Base-by-base conservation (phyloP, 306 rosid genomes). In the Nissolia schottii region DNA sequence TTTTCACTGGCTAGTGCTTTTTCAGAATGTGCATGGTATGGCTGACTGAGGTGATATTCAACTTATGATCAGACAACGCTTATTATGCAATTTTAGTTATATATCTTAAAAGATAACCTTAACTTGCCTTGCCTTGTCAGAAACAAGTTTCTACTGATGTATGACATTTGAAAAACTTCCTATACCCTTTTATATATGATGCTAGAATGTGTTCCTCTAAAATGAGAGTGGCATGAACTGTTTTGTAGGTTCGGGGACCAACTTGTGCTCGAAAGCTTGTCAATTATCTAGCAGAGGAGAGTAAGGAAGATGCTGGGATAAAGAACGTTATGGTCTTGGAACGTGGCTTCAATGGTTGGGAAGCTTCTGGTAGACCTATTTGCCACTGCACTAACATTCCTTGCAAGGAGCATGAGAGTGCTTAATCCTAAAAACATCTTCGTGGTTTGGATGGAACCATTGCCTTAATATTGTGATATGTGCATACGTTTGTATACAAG, bases 341-440 rank as follows among this genome's bases (percentile, higher is more conserved):
- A 67, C 89, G 92, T 12, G 98, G 98, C 85, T 93, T 85, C 88
- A 93, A 91, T 43, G 97, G 96, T 58, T 93, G 98, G 98, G 92
- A 89, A 70, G 83, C 94, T 71, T 87, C 97, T 61, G 96, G 94
- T 15, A 79, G 86, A 67, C 98, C 97, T 14, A 90, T 93, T 83
- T 93, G 98, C 79, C 92, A 83, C 80, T 93, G 97, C 85, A 82
- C 50, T 38, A 79, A 75, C 28, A 62, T 77, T 41, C 94, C 88
- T 43, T 93, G 97, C 70, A 87, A 81, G 82, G 89, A 82, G 80
- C 72, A 67, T 41, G 90, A 62, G 77, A 49, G 24, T 76, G 64
- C 79, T 29, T 79, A 64, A 73, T 67, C 64, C n/a, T n/a, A 63
- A 64, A 68, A 12, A 23, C 45, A 28, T 35, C 37, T 68, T 40